These are phyloP conservation scores for Didymella sp. DNA, from an alignment of 2,329 filamentous ascomycete species.

Conservation along the genomic window DNA sequence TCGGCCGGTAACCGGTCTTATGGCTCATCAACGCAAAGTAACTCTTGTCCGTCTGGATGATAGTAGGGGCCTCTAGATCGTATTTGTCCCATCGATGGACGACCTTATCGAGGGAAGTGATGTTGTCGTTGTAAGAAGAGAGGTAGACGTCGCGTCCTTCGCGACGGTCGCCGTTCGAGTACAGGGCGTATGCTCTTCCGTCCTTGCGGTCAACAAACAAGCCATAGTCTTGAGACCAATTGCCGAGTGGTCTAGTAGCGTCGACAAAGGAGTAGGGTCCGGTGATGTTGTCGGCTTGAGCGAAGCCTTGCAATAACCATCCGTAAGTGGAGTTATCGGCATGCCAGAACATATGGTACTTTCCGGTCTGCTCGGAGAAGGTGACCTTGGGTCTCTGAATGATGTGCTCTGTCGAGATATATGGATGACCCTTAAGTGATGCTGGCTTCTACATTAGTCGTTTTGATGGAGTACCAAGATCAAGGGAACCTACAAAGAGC, in stretches of 20 bases:
- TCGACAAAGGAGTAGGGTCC: constrained; percentile 64
- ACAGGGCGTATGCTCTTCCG: constrained; percentile 63
- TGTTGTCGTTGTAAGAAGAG: constrained; percentile 60
- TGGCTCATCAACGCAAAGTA: constrained; percentile 69
- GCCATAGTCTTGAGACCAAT: constrained; percentile 69
- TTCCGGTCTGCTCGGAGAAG: constrained; percentile 60
- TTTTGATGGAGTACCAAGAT: neutral
- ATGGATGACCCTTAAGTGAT: constrained; percentile 62
- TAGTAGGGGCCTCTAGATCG: constrained; percentile 66
- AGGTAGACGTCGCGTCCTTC: constrained; percentile 66
- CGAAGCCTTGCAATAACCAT: constrained; percentile 63
- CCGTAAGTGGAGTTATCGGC: constrained; percentile 66
- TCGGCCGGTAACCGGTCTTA: constrained; percentile 69
- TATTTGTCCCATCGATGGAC: constrained; percentile 65
- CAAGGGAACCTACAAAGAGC: constrained; percentile 55
- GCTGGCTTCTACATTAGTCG: constrained; percentile 39
- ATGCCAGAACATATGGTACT: constrained; percentile 70
- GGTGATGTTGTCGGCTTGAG: constrained; percentile 59
- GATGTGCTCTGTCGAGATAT: constrained; percentile 63
- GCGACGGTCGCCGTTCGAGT: constrained; percentile 64
- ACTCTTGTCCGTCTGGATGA: constrained; percentile 65
- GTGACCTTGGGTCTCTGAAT: constrained; percentile 70
- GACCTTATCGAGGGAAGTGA: constrained; percentile 60
- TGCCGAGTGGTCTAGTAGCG: constrained; percentile 63
- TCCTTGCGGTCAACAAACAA: constrained; percentile 67